Evolutionary conservation across 352 stramenopile genomes (phyloP), one percentile per base, ranked within the genome.

Genomic region (Paralagenidium karlingii): DNA sequence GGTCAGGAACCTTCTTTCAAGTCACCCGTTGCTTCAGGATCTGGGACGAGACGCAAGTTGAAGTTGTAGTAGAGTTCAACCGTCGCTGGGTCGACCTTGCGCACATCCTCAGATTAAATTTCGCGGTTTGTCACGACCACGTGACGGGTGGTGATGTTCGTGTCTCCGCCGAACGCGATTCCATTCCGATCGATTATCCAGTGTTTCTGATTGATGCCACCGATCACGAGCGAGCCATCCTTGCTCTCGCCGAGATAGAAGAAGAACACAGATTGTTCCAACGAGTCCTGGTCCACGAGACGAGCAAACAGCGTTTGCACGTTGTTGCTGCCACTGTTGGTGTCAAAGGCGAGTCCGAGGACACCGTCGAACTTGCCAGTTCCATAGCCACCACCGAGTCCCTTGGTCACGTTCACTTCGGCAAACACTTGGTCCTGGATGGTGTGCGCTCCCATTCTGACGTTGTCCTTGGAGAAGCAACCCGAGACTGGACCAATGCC

Each of bases 311-410:
- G 75, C 10, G 88, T 95, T 19, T 57, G 57, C 2, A 82, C 62
- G 36, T 71, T 59, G 30, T 81, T 80, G n/a, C n/a, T n/a, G 24
- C 94, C 69, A 22, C 55, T 71, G 47, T 96, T 84, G 24, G 62
- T 56, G 34, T 83, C 69, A 40, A 95, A 97, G 34, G 64, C 88
- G 11, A 96, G 49, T 45, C 88, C 88, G 26, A 96, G 61, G 44
- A 97, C 94, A 25, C 88, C 88, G 63, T 96, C 88, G 55, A 96
- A 97, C 30, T 95, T 92, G 34, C 82, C 86, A 5, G 94, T 43
- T 18, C 62, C 68, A 53, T 92, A 97, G 5, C 75, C 80, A 7
- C 85, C 37, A 15, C 88, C 88, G 8, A 96, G 62, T 27, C 88
- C 88, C 43, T 66, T 83, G 3, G 83, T 87, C 67, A 96, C 78